phyloP scores from a whole-genome alignment of 2,329 filamentous ascomycete species.

The Thelonectria rubi region DNA sequence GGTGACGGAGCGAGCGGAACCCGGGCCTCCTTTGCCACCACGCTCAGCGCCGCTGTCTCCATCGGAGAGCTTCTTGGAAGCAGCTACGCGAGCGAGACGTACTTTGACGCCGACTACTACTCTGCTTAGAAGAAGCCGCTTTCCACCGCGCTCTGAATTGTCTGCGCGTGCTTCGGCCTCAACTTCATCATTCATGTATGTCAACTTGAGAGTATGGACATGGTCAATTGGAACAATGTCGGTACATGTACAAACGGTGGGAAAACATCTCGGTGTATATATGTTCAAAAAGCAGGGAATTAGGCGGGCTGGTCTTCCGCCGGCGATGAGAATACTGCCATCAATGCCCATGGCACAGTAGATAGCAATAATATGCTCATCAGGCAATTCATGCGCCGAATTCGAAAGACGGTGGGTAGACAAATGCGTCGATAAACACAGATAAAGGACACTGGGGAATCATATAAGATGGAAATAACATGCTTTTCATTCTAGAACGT shows the following conservation, averaged over 20 bases:
- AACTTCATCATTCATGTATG: not conserved
- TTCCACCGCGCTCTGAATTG: not conserved
- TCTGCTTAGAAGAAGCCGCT: conserved; percentile 20
- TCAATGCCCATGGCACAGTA: too few relatives aligned
- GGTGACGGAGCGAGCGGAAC: conserved; percentile 64
- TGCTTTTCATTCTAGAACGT: not conserved
- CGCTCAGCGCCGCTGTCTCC: not conserved
- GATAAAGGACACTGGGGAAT: not conserved
- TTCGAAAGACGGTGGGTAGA: too few relatives aligned
- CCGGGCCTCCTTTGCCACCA: conserved; percentile 30
- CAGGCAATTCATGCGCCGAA: too few relatives aligned
- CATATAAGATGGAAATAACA: not conserved
- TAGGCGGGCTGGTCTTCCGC: not conserved
- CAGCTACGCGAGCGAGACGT: conserved; percentile 5
- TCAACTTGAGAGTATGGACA: not conserved
- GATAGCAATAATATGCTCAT: too few relatives aligned
- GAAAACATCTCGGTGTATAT: not conserved
- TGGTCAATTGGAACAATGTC: not conserved
- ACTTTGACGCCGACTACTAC: conserved; percentile 18
- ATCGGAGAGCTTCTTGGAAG: conserved; percentile 18
- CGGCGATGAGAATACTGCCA: too few relatives aligned
- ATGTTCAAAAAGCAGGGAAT: not conserved
- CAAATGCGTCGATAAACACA: not conserved
- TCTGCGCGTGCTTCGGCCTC: not conserved
- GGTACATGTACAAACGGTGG: not conserved